phyloP scores from a whole-genome alignment of 805 yeast genomes.

The Sugiyamaella smithiae region DNA sequence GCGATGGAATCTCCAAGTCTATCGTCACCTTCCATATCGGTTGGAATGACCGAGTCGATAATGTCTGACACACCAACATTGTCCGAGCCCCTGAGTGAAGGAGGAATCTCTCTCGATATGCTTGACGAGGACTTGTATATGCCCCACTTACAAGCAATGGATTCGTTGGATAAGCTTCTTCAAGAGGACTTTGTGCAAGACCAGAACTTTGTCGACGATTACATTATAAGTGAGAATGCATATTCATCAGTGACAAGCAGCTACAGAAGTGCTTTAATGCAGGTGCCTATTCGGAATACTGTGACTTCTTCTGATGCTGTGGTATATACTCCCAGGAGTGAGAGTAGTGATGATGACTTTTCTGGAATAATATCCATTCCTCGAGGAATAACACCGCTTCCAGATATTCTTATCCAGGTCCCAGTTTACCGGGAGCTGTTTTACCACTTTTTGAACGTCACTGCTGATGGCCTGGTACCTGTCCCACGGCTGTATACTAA shows the following conservation, averaged over 20 bases:
- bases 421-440: constrained; percentile 61
- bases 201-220: constrained; percentile 15
- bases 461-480: constrained; percentile 62
- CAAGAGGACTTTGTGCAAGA: constrained; percentile 15
- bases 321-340: background rate
- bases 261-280: constrained; percentile 12
- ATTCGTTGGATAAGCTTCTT: constrained; percentile 1
- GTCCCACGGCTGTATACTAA: constrained; percentile 56
- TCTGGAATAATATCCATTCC: constrained; percentile 26
- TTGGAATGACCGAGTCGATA: background rate
- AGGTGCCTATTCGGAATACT: constrained; percentile 14
- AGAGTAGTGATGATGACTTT: constrained; percentile 4
- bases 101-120: background rate
- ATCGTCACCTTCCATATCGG: background rate
- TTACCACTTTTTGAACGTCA: constrained; percentile 59
- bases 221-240: constrained; percentile 18
- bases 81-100: background rate
- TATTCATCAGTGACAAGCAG: constrained; percentile 1
- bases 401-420: constrained; percentile 57
- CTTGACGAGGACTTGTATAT: background rate
- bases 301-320: background rate
- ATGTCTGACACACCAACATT: background rate
- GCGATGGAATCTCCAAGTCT: background rate
- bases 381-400: constrained; percentile 46
- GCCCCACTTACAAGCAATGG: constrained; percentile 6